Evolutionary conservation across 257 asterid species (phyloP), one percentile per base, ranked within the genome.

Genomic region (Marsdenia floribunda): DNA sequence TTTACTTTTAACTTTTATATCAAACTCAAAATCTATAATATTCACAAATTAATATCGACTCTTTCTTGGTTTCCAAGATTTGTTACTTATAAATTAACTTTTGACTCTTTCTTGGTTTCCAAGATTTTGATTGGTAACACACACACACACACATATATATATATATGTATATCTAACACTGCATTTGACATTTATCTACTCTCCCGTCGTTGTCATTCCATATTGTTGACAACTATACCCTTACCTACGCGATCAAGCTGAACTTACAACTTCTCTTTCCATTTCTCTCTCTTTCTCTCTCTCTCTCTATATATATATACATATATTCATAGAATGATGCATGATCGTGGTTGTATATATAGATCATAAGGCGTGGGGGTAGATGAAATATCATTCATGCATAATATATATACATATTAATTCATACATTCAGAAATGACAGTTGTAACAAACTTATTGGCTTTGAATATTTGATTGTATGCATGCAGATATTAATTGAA

Each of bases 81-180:
- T 46, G 8, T 46, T 1, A 47, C 26, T 24, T 3, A 5, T 37
- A 12, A 42, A 6, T 9, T 33, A 24, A 49, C 73, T 24, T 26
- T 35, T 0, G 1, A n/a, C 26, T 21, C 40, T 46, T 24, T 24
- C 73, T 44, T 24, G 73, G 26, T 26, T 29, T 16, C 47, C 74
- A 22, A 19, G 63, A 52, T 68, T 70, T 70, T 76, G 70, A 60
- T 57, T 59, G 38, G 26, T 69, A 71, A 44, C 49, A 44, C 49
- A 44, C 49, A 44, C 49, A 6, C 10, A 3, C 6, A 38, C 6
- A 44, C 1, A 44, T 44, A 44, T 44, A 8, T 42, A 42, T 44
- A 44, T 44, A 44, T 44, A 44, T 44, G 8, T 50, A 75, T 8
- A 55, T 68, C 68, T 75, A 60, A 44, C 58, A 60, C 37, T 21